These are phyloP conservation scores for Celoporthe dispersa DNA, from an alignment of 2,329 filamentous ascomycete species.

Conservation along the genomic window DNA sequence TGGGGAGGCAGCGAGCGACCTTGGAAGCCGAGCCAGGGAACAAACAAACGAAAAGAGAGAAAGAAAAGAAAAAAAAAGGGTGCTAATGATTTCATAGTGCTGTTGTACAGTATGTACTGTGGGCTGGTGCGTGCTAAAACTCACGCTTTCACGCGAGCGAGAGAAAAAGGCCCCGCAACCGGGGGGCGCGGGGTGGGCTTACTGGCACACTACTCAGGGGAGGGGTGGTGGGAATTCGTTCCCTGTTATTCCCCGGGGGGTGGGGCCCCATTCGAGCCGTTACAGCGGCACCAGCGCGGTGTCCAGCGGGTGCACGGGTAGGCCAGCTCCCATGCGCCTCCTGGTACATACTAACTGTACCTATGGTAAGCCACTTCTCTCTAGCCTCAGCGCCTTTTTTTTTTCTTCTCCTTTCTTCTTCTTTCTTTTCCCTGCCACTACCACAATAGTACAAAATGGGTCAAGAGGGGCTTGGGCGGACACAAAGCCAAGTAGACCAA, in stretches of 20 bases:
- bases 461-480: not conserved
- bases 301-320: not conserved
- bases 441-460: not conserved
- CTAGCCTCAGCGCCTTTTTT: not conserved
- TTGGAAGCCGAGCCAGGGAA: too few species aligned
- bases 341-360: not conserved
- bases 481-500: conserved; percentile 1
- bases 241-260: not conserved
- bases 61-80: too few species aligned
- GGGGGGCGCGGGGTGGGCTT: too few species aligned
- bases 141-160: not conserved
- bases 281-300: not conserved
- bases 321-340: not conserved
- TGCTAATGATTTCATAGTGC: not conserved
- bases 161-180: not conserved
- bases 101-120: not conserved
- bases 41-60: too few species aligned
- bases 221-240: not conserved
- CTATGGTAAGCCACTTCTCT: not conserved
- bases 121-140: too few species aligned
- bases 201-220: too few species aligned
- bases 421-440: too few species aligned
- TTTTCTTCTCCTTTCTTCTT: not conserved
- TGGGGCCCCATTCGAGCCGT: not conserved
- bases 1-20: not conserved